These are phyloP conservation scores for Xylaria sp. DNA, from an alignment of 2,329 filamentous ascomycete genomes.

Conservation along the genomic window DNA sequence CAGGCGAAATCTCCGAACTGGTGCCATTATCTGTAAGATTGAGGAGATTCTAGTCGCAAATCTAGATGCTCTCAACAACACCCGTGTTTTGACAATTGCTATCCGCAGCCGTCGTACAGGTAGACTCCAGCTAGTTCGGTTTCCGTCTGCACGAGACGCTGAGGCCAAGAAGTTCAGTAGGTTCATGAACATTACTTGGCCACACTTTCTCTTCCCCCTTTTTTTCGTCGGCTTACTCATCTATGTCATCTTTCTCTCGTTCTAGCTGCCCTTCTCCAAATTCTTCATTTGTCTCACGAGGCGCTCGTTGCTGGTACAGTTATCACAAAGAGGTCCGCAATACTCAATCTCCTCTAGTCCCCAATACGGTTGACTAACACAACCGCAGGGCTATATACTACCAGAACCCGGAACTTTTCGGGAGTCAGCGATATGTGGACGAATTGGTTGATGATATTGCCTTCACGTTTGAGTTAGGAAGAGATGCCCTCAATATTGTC, in stretches of 20 bases:
- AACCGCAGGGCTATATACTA: slow-evolving; percentile 80
- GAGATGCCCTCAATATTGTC: slow-evolving; percentile 77
- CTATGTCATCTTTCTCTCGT: background rate
- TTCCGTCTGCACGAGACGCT: slow-evolving; percentile 38
- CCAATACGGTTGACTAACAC: slow-evolving; percentile 11
- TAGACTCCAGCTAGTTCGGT: slow-evolving; percentile 40
- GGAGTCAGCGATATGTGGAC: slow-evolving; percentile 75
- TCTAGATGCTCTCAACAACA: slow-evolving; percentile 59
- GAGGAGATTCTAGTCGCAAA: slow-evolving; percentile 66
- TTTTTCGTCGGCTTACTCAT: slow-evolving; percentile 14
- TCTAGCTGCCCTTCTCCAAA: slow-evolving; percentile 66
- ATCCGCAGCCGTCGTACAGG: slow-evolving; percentile 54
- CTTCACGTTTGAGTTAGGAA: slow-evolving; percentile 71
- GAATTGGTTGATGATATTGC: slow-evolving; percentile 79
- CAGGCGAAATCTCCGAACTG: slow-evolving; percentile 22
- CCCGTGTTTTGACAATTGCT: slow-evolving; percentile 59
- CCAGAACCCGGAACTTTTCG: slow-evolving; percentile 77
- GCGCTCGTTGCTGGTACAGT: slow-evolving; percentile 65
- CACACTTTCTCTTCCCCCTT: background rate
- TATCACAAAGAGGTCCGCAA: slow-evolving; percentile 69
- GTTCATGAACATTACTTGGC: slow-evolving; percentile 29
- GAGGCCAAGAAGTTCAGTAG: slow-evolving; percentile 48
- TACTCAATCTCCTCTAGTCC: background rate
- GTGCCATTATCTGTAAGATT: slow-evolving; percentile 55
- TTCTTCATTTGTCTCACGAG: slow-evolving; percentile 69